Base-by-base conservation (phyloP, 176 grass and related monocot genomes). In the Cenchrus fungigraminus region DNA sequence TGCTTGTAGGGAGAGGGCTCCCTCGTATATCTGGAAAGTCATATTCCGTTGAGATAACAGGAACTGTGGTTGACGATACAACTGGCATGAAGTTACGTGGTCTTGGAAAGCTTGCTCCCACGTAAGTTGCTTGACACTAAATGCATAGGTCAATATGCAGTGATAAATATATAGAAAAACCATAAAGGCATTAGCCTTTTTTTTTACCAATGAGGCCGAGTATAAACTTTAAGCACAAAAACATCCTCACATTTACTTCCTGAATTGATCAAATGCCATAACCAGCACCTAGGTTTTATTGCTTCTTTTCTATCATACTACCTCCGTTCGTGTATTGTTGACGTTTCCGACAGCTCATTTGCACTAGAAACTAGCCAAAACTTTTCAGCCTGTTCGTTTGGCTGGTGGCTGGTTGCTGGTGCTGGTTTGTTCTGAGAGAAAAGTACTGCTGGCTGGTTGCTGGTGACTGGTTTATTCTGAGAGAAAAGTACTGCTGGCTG, bases 71-170 rank as follows among this genome's bases (percentile, higher is more conserved):
- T 4, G 93, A 95, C 89, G 93, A 90, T 20, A 34, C 60, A 7
- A 87, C 89, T 63, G 86, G 88, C n/a, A 46, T 66, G 25, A 87
- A 98, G 67, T 74, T 95, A 59, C 87, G 74, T n/a, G 88, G 83
- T 53, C 87, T 98, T 71, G 96, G 96, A 73, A 98, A 87, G 43
- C 96, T 98, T 83, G 96, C 91, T 73, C 96, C 96, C 52, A 94
- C 96, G 96, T 95, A 92, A 94, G 93, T 95, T 82, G 56, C 76
- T 88, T 60, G 40, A 32, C 51, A 37, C 54, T 61, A n/a, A 53
- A 73, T 28, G 17, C 29, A 78, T 83, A 19, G 14, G 78, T 29
- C 25, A 71, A 46, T 10, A 59, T 70, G 40, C 40, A 20, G 4
- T 60, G 22, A 28, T 47, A 40, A 64, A 14, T 60, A 17, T 52